These are phyloP conservation scores for Suillus cothurnatus DNA, from an alignment of 768 basidiomycete genomes.

Conservation along the genomic window DNA sequence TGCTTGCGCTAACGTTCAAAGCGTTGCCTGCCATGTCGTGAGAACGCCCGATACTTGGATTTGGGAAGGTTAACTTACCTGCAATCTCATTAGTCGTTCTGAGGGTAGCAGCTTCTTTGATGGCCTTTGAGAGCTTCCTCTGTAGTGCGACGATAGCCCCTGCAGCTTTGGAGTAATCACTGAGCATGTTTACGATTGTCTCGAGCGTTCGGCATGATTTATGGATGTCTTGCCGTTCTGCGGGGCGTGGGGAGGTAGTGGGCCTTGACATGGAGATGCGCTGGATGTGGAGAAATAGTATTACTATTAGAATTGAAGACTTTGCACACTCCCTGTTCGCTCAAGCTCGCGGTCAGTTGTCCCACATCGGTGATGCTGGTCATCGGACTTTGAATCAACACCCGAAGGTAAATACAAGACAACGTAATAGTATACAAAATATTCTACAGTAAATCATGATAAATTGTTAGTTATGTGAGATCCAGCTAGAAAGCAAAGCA, in stretches of 20 bases:
- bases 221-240: conserved; percentile 74
- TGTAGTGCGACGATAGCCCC: conserved; percentile 61
- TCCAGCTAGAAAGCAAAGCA: background rate
- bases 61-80: conserved; percentile 43
- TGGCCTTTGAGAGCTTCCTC: conserved; percentile 74
- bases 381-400: conserved; percentile 3
- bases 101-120: conserved; percentile 62
- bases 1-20: conserved; percentile 59
- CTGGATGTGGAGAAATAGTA: background rate
- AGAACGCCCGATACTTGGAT: background rate
- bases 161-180: conserved; percentile 76
- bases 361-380: background rate
- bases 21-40: conserved; percentile 55
- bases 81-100: conserved; percentile 65
- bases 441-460: background rate
- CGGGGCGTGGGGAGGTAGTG: conserved; percentile 32
- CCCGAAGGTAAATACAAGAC: background rate
- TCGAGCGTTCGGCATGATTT: conserved; percentile 81
- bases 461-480: background rate
- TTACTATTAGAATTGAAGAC: background rate
- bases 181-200: conserved; percentile 61
- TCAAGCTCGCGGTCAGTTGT: background rate
- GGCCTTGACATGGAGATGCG: conserved; percentile 15
- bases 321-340: background rate
- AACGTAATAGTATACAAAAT: background rate